Evolutionary conservation across 148 eudicot species (phyloP), one percentile per base, ranked within the genome.

Genomic region (Fagopyrum tataricum): DNA sequence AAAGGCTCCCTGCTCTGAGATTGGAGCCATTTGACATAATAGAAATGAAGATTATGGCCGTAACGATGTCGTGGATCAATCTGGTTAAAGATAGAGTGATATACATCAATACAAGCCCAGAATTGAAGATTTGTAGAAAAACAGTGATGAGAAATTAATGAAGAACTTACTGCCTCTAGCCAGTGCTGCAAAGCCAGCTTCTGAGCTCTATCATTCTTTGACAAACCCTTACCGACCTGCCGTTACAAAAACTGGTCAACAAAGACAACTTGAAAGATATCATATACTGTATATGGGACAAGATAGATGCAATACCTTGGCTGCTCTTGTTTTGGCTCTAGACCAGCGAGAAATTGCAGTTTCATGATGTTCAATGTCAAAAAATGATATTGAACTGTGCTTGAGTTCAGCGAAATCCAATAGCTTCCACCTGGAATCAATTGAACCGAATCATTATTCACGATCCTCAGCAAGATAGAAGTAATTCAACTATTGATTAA

Each of bases 61-160:
- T 95, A 95, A 14, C 99, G 97, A 76, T 95, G 99, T 72, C 99
- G 87, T 59, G 99, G 99, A 84, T 95, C 99, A 84, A 92, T 95
- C 99, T 95, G 84, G 72, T 72, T 26, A 64, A 76, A 73, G n/a
- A 79, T 48, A 71, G 5, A 39, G 67, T 46, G 67, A 74, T 21
- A 12, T 5, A 55, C 51, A 52, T 87, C 67, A 80, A 53, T 55
- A 74, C 12, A 26, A 20, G 8, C 13, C 61, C 48, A 21, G 8
- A 48, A 18, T 44, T 15, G 74, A 74, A 37, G 6, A 20, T 23
- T 26, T 6, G 42, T 13, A 62, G 68, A 40, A 74, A 68, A 40
- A 47, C 0, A 41, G 37, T 13, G 67, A 44, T 26, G 0, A 44
- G 48, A 9, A 67, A 8, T 31, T 31, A 31, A 31, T 8, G 48